Percentiles rank a stretch among this genome's conserved stretches.
phyloP scores from a whole-genome alignment of 768 basidiomycete species.

The Strobilomyces dryophilus region DNA sequence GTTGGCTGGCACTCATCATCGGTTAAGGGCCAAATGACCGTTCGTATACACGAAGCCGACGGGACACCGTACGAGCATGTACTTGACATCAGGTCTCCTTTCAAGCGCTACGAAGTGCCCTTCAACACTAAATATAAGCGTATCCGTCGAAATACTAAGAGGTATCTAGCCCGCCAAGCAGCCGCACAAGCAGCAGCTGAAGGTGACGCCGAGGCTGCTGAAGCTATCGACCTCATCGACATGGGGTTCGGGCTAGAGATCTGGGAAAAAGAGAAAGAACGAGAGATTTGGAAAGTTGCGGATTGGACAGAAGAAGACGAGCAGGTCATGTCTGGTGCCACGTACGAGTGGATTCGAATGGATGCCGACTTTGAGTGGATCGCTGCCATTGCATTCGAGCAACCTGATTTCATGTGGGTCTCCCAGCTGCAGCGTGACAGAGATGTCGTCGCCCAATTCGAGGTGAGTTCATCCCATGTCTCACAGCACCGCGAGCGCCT shows the following conservation, averaged over 20 bases:
- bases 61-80: constrained; percentile 99
- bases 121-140: constrained; percentile 99
- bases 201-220: constrained; percentile 87
- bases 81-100: constrained; percentile 78
- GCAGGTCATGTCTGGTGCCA: constrained; percentile 87
- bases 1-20: constrained; percentile 6
- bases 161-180: constrained; percentile 90
- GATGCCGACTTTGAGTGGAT: constrained; percentile 99
- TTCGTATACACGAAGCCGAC: constrained; percentile 98
- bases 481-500: neutral
- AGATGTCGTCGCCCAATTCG: constrained; percentile 95
- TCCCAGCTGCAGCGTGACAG: constrained; percentile 92
- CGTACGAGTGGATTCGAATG: constrained; percentile 99
- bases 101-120: constrained; percentile 95
- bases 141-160: constrained; percentile 91
- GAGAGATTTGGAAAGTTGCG: constrained; percentile 93
- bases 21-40: constrained; percentile 89
- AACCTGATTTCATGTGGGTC: constrained; percentile 99
- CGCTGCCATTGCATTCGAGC: constrained; percentile 85
- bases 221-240: constrained; percentile 91
- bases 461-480: constrained; percentile 52
- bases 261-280: constrained; percentile 93
- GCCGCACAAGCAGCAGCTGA: constrained; percentile 92
- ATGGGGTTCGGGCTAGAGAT: constrained; percentile 91
- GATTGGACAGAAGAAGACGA: constrained; percentile 99